Evolutionary conservation across 2,329 filamentous ascomycete genomes (phyloP), one percentile per base, ranked within the genome.

Genomic region (Bertia moriformis): DNA sequence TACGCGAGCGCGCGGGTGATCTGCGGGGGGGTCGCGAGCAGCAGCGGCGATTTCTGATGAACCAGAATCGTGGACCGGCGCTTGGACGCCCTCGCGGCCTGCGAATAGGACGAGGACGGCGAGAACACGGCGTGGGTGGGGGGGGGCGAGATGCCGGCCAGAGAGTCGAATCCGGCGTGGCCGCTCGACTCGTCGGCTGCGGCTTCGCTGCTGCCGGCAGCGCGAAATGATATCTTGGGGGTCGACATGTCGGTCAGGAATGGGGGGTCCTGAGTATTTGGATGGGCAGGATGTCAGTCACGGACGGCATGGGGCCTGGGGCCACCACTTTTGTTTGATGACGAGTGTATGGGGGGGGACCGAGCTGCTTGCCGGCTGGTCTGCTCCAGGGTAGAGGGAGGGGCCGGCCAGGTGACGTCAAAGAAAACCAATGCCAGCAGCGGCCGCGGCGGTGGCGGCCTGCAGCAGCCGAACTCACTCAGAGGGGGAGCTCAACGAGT

Each of bases 1-100:
- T 96, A 95, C 46, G 89, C 89, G 43, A 98, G 70, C 13, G 89
- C 88, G 49, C 91, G 77, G 2, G 91, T 98, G 55, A 98, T 81
- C 54, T 94, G 85, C 2, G 91, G 91, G 33, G 91, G 91, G 7
- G 91, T 98, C 14, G 89, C 87, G 43, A 93, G 79, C 14, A 98
- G 71, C 36, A 98, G 63, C 10, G 91, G 91, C 14, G 86, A 94
- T 62, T 96, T 98, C 58, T 94, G 89, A 59, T 96, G 88, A 15
- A 98, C 88, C 48, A 96, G 77, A 49, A 98, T 88, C 41, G 86
- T 93, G 14, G 86, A 93, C 36, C 85, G 78, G 44, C 89, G 82
- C 52, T 83, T 82, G 32, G 77, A 76, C 27, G 77, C 72, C 10
- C 73, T 69, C 20, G 71, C 65, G 42, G 67, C 62, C 40, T 66